These are phyloP conservation scores for Pyracantha coccinea DNA, from an alignment of 331 rosid genomes.

Conservation along the genomic window DNA sequence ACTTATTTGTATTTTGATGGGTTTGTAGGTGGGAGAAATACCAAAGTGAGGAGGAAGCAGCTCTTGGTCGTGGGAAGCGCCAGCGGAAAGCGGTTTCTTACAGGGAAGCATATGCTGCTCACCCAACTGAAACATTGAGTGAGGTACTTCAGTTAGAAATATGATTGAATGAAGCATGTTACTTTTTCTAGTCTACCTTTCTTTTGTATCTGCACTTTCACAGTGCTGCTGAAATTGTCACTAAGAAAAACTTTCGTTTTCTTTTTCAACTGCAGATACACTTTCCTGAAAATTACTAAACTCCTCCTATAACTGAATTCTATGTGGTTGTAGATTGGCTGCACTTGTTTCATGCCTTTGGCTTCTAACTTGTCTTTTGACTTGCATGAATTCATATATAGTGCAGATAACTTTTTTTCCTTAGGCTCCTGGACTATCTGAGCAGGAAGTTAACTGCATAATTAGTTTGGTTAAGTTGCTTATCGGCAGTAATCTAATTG, in stretches of 20 bases:
- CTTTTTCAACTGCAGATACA: not conserved
- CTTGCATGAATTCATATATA: no score
- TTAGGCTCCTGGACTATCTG: not conserved
- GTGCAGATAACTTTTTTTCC: no score
- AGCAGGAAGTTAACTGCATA: not conserved
- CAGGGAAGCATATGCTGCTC: slow-evolving; percentile 87
- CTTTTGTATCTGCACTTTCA: slow-evolving; percentile 6
- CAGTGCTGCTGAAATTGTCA: slow-evolving; percentile 3
- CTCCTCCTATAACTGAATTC: no score
- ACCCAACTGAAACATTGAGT: slow-evolving; percentile 62
- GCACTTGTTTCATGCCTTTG: no score
- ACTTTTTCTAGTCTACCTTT: not conserved
- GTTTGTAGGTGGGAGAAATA: slow-evolving; percentile 88
- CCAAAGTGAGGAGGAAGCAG: slow-evolving; percentile 97
- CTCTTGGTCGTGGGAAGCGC: slow-evolving; percentile 98
- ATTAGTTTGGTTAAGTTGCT: not conserved
- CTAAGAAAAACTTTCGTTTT: not conserved
- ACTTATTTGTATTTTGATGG: slow-evolving; percentile 14
- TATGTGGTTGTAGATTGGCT: no score
- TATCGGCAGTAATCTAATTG: slow-evolving; percentile 5
- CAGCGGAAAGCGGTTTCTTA: slow-evolving; percentile 94
- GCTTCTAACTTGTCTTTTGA: no score
- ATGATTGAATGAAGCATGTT: slow-evolving; percentile 13
- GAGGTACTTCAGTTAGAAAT: slow-evolving; percentile 51
- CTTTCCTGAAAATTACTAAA: not conserved